These are phyloP conservation scores for Trifolium pratense DNA, from an alignment of 306 rosid genomes.

Conservation along the genomic window DNA sequence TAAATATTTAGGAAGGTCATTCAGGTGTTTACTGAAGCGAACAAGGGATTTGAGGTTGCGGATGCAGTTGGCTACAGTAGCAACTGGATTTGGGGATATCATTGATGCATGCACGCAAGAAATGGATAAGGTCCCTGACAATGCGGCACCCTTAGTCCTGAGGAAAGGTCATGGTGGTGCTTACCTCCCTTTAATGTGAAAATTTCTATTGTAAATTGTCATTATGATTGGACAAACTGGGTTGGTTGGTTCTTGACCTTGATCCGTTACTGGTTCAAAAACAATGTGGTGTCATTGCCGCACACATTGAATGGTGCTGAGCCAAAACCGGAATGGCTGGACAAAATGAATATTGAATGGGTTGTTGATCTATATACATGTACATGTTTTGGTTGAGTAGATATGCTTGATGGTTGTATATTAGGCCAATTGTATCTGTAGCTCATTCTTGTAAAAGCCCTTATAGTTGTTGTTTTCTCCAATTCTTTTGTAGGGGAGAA, in stretches of 20 bases:
- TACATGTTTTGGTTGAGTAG: conserved; percentile 33
- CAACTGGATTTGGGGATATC: conserved; percentile 83
- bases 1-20: conserved; percentile 87
- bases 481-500: conserved; percentile 44
- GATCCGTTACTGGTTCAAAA: conserved; percentile 16
- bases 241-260: conserved; percentile 20
- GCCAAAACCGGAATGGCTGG: conserved; percentile 7
- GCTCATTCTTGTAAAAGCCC: conserved; percentile 48
- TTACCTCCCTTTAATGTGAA: conserved; percentile 92
- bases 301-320: conserved; percentile 36
- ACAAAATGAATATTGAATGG: conserved; percentile 33
- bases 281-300: conserved; percentile 26
- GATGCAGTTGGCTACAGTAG: conserved; percentile 72
- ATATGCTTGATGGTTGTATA: conserved; percentile 42
- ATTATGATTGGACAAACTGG: conserved; percentile 12
- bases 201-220: conserved; percentile 26
- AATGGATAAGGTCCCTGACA: conserved; percentile 85
- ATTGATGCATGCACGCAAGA: conserved; percentile 61
- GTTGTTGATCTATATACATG: conserved; percentile 32
- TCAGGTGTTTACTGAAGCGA: conserved; percentile 85
- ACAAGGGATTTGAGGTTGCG: conserved; percentile 85
- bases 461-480: conserved; percentile 47
- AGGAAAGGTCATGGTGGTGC: conserved; percentile 97
- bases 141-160: conserved; percentile 80
- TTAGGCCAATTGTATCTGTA: conserved; percentile 44